Percentiles rank a stretch among this genome's conserved stretches.
Conservation (phyloP, 352 stramenopile genomes). For the Pythium sukuiense region DNA sequence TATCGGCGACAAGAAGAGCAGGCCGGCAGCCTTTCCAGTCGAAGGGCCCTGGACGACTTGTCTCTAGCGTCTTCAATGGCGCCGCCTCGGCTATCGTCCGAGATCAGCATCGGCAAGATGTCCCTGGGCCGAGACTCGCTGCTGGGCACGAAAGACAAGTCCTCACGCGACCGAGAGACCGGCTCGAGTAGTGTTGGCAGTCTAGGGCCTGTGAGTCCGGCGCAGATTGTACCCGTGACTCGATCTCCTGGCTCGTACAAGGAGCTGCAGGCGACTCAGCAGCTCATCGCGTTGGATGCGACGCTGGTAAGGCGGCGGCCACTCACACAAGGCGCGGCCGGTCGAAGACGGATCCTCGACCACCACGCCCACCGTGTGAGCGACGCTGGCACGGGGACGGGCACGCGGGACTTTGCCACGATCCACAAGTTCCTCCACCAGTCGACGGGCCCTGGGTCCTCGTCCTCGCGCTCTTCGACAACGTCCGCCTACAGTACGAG, state of each 20-base stretch:
- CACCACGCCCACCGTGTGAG: constrained; percentile 29
- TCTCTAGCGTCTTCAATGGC: neutral
- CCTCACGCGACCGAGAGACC: constrained; percentile 14
- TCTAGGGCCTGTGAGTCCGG: neutral
- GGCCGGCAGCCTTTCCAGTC: neutral
- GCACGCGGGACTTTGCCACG: constrained; percentile 47
- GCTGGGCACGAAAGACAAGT: constrained; percentile 47
- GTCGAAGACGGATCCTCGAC: constrained; percentile 32
- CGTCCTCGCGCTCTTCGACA: neutral
- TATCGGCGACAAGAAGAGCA: constrained; percentile 31
- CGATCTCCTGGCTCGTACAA: constrained; percentile 5
- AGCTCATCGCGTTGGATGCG: constrained; percentile 24
- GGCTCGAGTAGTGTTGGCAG: constrained; percentile 6
- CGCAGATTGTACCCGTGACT: constrained; percentile 5
- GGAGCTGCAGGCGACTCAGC: constrained; percentile 8
- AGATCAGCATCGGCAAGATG: constrained; percentile 72
- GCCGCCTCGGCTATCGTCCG: constrained; percentile 11
- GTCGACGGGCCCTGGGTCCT: neutral
- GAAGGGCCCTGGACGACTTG: constrained; percentile 10
- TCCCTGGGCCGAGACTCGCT: constrained; percentile 52
- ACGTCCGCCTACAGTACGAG: constrained; percentile 8
- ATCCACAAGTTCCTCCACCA: constrained; percentile 80
- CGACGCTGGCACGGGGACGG: constrained; percentile 13
- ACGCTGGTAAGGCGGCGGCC: constrained; percentile 20
- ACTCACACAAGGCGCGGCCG: constrained; percentile 23